These are phyloP conservation scores for Eleusine indica DNA, from an alignment of 176 grass and related monocot genomes.

Conservation along the genomic window DNA sequence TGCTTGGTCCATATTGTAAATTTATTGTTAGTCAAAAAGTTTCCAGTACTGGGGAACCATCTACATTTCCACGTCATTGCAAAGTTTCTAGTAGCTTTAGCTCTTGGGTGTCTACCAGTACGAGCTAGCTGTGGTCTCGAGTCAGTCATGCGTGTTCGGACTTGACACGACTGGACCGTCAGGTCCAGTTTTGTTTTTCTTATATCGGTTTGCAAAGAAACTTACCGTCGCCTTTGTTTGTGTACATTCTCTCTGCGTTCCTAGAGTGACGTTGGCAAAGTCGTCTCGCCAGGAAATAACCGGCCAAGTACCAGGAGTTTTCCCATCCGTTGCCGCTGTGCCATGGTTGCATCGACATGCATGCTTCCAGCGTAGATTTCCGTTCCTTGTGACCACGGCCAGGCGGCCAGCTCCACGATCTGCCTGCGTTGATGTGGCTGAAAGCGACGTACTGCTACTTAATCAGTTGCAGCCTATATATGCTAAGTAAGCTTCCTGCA, in stretches of 20 bases:
- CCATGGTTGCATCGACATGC: background rate
- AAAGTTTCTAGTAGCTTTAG: too few relatives aligned
- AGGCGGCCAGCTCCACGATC: background rate
- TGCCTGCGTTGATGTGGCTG: background rate
- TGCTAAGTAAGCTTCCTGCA: background rate
- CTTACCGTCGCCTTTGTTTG: too few relatives aligned
- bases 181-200: too few relatives aligned
- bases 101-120: background rate
- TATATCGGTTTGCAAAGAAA: background rate
- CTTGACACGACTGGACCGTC: constrained; percentile 14
- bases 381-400: background rate
- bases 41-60: too few relatives aligned
- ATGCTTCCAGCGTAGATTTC: background rate
- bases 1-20: too few relatives aligned
- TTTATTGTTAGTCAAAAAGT: too few relatives aligned
- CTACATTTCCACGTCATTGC: background rate
- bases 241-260: background rate
- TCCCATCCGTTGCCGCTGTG: background rate
- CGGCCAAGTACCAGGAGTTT: background rate
- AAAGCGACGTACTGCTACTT: background rate
- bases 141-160: constrained; percentile 36
- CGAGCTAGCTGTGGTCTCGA: background rate
- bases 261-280: background rate
- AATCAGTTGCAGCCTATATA: background rate
- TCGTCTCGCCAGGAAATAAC: background rate